Conservation (phyloP, 208 protist species). For the Leishmania turanica region DNA sequence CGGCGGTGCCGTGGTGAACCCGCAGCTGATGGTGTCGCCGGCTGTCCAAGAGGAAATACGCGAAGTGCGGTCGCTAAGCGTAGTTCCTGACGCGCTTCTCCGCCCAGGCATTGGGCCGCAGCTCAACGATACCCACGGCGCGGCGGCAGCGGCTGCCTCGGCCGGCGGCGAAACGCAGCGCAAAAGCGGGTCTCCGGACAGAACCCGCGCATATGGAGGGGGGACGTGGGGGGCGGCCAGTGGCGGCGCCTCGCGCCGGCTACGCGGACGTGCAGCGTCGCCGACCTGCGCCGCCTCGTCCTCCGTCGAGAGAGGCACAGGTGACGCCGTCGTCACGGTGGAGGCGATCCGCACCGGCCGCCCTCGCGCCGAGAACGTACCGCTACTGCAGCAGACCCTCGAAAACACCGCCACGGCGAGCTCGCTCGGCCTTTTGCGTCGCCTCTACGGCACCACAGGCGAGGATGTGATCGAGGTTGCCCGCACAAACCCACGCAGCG, state of each 20-base stretch:
- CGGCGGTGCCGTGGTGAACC: slow-evolving; percentile 61
- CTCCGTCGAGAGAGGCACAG: neutral
- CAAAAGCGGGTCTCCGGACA: slow-evolving; percentile 6
- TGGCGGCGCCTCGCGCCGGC: neutral
- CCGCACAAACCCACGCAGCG: slow-evolving; percentile 18
- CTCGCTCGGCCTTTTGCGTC: slow-evolving; percentile 36
- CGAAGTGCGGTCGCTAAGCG: slow-evolving; percentile 23
- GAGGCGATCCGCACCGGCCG: slow-evolving; percentile 20
- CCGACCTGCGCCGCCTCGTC: neutral
- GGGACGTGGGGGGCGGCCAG: neutral
- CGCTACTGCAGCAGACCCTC: slow-evolving; percentile 19
- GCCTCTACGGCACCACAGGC: slow-evolving; percentile 50
- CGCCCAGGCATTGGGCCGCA: slow-evolving; percentile 22
- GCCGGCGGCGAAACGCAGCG: neutral
- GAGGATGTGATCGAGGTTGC: slow-evolving; percentile 41
- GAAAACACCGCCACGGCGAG: neutral
- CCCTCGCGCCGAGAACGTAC: neutral
- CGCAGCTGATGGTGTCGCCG: slow-evolving; percentile 49
- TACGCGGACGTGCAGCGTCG: neutral
- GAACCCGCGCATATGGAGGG: neutral
- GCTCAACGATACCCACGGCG: slow-evolving; percentile 20
- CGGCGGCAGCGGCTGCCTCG: neutral
- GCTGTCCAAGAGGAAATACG: slow-evolving; percentile 51
- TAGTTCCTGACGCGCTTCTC: slow-evolving; percentile 27
- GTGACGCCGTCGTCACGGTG: slow-evolving; percentile 1